Evolutionary conservation across 345 rosid species (phyloP).

Genomic region (Heritiera littoralis): DNA sequence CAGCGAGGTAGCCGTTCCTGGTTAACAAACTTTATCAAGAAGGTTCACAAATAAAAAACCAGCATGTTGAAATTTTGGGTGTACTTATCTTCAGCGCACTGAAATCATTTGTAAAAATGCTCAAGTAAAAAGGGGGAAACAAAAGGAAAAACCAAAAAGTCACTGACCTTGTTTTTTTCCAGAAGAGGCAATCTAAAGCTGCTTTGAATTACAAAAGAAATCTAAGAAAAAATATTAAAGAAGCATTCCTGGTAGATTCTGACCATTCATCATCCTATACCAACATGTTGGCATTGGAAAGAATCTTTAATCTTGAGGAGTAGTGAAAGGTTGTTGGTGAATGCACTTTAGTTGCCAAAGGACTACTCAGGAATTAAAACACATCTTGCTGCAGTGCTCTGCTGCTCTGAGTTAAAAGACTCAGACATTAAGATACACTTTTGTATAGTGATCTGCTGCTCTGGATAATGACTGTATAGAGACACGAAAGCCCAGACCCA

Average conservation of each 20-base stretch:
- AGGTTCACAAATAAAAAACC: neutral
- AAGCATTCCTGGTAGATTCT: neutral
- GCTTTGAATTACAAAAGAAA: neutral
- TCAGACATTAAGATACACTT: constrained; percentile 42
- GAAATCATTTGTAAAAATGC: neutral
- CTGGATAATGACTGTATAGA: constrained; percentile 91
- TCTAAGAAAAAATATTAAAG: neutral
- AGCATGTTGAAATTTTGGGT: neutral
- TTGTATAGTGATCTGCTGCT: constrained; percentile 82
- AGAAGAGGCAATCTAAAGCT: neutral
- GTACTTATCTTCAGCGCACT: neutral
- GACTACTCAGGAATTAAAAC: neutral
- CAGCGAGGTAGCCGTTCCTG: neutral
- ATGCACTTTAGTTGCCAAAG: neutral
- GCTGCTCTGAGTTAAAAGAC: neutral
- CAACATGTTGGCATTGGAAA: neutral
- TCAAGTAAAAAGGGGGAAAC: neutral
- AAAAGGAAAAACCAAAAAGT: neutral
- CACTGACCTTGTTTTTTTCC: neutral
- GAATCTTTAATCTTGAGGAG: neutral
- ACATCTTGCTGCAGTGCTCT: neutral
- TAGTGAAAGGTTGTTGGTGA: neutral
- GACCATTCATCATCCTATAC: neutral
- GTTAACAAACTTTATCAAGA: no score
- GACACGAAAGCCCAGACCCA: constrained; percentile 81